phyloP scores from a whole-genome alignment of 148 eudicot genomes.

The Fallopia convolvulus region DNA sequence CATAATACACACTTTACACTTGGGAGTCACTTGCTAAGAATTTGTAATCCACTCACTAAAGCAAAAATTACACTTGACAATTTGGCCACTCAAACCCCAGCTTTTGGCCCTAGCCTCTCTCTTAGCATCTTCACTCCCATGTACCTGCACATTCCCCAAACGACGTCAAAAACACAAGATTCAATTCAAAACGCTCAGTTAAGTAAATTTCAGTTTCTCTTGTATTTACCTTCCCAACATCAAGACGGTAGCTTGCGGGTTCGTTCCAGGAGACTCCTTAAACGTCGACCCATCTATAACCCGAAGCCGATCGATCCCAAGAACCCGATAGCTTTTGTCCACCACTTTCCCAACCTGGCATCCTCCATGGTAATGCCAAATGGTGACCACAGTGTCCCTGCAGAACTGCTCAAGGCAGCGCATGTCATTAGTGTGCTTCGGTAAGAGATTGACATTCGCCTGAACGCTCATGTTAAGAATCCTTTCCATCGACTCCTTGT shows the following conservation, averaged over 20 bases:
- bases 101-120: constrained; percentile 52
- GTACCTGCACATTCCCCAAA: constrained; percentile 46
- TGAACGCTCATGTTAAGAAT: constrained; percentile 67
- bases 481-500: constrained; percentile 30
- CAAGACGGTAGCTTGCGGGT: constrained; percentile 97
- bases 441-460: constrained; percentile 69
- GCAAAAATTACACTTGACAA: not conserved
- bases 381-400: constrained; percentile 76
- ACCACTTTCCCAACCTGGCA: constrained; percentile 87
- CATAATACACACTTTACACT: constrained; percentile 1
- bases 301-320: constrained; percentile 60
- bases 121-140: constrained; percentile 90
- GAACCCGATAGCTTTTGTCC: constrained; percentile 38
- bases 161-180: not conserved
- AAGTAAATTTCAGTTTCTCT: not conserved
- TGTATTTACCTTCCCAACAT: constrained; percentile 78
- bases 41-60: not conserved
- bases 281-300: constrained; percentile 83
- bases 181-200: not conserved
- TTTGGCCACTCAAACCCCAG: constrained; percentile 28
- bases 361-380: constrained; percentile 99
- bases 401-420: constrained; percentile 68
- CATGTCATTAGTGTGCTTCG: constrained; percentile 69
- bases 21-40: constrained; percentile 1
- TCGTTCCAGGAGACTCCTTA: constrained; percentile 74